These are phyloP conservation scores for Fraxinus americana DNA, from an alignment of 257 asterid species.

Conservation along the genomic window DNA sequence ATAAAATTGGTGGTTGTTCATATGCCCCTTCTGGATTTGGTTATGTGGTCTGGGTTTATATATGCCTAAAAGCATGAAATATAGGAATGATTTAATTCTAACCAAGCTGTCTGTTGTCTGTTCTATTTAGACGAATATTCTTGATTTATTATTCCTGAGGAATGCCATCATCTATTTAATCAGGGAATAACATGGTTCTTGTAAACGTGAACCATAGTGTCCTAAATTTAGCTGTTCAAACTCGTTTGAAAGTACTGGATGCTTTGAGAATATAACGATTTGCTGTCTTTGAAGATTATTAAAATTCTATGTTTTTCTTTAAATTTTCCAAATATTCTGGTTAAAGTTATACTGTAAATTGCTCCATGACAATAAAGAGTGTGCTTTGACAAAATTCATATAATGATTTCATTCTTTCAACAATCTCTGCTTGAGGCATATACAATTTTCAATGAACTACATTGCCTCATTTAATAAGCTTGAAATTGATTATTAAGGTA, in stretches of 20 bases:
- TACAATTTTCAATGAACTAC: not conserved
- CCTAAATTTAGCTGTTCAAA: not conserved
- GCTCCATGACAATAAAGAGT: not conserved
- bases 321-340: not conserved
- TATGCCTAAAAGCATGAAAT: not conserved
- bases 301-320: not conserved
- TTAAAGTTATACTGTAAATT: not conserved
- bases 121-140: conserved; percentile 4
- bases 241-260: not conserved
- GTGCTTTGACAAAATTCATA: not conserved
- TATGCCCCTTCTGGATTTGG: not conserved
- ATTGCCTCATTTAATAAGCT: not conserved
- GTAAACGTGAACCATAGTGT: not conserved
- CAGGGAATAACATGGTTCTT: not conserved
- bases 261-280: not conserved
- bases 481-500: not conserved
- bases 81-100: conserved; percentile 15
- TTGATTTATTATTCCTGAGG: not conserved
- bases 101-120: conserved; percentile 1
- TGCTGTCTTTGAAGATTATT: not conserved
- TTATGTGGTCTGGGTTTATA: not conserved
- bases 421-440: not conserved
- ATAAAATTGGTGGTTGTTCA: conserved; percentile 10
- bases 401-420: not conserved
- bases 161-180: not conserved